Percentiles rank a stretch among this genome's conserved stretches.
Evolutionary conservation across 331 rosid species (phyloP).

Genomic region (Quercus lobata): DNA sequence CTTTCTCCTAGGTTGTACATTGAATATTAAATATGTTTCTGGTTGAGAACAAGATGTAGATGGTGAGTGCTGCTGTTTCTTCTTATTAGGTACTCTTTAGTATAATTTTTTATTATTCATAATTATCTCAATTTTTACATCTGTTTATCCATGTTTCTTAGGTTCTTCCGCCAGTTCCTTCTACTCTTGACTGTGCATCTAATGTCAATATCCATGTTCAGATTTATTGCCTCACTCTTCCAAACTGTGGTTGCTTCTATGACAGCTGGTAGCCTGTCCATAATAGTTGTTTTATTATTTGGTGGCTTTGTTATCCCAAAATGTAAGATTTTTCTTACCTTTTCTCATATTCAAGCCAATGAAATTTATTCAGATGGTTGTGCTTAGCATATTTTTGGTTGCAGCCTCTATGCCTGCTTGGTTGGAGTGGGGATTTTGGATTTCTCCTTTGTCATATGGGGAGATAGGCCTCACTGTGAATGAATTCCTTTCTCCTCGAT

Average conservation of each 20-base stretch:
- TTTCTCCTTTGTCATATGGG: slow-evolving; percentile 75
- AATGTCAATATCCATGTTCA: slow-evolving; percentile 69
- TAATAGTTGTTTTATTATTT: slow-evolving; percentile 52
- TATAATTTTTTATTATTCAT: neutral
- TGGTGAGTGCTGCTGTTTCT: neutral
- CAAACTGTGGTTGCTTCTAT: slow-evolving; percentile 61
- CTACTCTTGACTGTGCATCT: slow-evolving; percentile 55
- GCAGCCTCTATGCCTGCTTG: slow-evolving; percentile 78
- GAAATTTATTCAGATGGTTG: slow-evolving; percentile 1
- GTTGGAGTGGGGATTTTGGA: slow-evolving; percentile 86
- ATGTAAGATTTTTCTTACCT: slow-evolving; percentile 35
- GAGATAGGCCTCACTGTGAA: slow-evolving; percentile 68
- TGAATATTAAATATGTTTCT: neutral
- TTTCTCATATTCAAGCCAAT: neutral
- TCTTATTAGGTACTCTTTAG: neutral
- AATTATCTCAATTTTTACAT: neutral
- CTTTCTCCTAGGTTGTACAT: neutral
- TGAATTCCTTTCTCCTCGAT: slow-evolving; percentile 78
- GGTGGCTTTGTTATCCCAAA: slow-evolving; percentile 76
- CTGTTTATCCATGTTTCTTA: slow-evolving; percentile 7
- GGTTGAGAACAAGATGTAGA: neutral
- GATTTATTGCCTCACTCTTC: slow-evolving; percentile 60
- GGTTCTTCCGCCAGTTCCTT: slow-evolving; percentile 71
- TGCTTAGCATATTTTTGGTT: slow-evolving; percentile 19
- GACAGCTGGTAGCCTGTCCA: slow-evolving; percentile 46